Evolutionary conservation across 2,329 filamentous ascomycete genomes (phyloP).

Genomic region (Aspergillus sp.): DNA sequence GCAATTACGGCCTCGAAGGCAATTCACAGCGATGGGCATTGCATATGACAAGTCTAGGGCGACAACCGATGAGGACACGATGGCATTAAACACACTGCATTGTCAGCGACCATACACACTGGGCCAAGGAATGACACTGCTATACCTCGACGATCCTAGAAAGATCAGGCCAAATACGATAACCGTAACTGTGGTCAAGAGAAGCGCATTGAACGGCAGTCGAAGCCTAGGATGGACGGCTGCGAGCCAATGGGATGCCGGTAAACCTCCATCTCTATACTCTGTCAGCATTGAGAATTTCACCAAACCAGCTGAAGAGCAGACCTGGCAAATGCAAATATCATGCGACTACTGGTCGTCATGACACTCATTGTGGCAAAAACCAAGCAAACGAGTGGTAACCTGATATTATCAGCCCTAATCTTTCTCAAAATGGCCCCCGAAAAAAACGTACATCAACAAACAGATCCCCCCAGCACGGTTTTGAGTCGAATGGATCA

Average conservation of each 20-base stretch:
- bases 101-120: rapidly evolving
- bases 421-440: background rate
- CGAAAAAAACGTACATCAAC: slow-evolving; percentile 41
- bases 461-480: slow-evolving; percentile 55
- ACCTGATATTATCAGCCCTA: background rate
- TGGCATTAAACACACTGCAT: slow-evolving; percentile 58
- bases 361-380: slow-evolving; percentile 1
- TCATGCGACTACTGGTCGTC: slow-evolving; percentile 2
- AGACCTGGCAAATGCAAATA: slow-evolving; percentile 1
- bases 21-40: slow-evolving; percentile 63
- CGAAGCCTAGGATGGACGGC: slow-evolving; percentile 53
- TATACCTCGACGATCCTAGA: slow-evolving; percentile 47
- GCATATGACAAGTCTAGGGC: slow-evolving; percentile 64
- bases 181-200: slow-evolving; percentile 52
- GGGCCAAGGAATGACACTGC: slow-evolving; percentile 2
- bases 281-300: background rate
- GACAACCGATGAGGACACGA: slow-evolving; percentile 62
- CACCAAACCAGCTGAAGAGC: background rate
- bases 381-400: background rate
- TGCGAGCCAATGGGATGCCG: slow-evolving; percentile 52
- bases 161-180: slow-evolving; percentile 63
- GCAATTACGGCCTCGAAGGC: slow-evolving; percentile 55
- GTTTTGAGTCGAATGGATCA: slow-evolving; percentile 54
- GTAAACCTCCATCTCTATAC: slow-evolving; percentile 55
- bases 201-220: slow-evolving; percentile 58